Evolutionary conservation across 1,284 basidiomycete species (phyloP).

Genomic region (Thecaphora frezii): DNA sequence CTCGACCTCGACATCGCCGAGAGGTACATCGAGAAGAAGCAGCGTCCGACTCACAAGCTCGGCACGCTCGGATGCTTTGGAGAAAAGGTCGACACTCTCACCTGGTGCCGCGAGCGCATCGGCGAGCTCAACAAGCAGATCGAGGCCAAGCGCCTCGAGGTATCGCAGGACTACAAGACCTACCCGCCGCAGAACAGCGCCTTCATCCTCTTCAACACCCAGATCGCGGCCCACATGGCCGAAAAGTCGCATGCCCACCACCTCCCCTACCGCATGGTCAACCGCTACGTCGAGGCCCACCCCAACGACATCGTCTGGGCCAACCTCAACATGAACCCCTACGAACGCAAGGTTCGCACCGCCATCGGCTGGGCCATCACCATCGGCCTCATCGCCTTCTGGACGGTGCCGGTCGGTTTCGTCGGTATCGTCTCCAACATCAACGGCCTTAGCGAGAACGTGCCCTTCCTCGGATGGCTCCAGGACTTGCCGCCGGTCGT

Average conservation of each 20-base stretch:
- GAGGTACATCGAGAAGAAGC: conserved; percentile 52
- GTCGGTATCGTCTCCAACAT: conserved; percentile 85
- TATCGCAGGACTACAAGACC: conserved; percentile 64
- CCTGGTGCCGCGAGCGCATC: conserved; percentile 74
- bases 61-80: conserved; percentile 67
- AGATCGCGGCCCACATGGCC: conserved; percentile 68
- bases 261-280: conserved; percentile 50
- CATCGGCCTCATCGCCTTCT: conserved; percentile 69
- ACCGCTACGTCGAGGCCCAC: conserved; percentile 45
- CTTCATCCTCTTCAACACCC: conserved; percentile 89
- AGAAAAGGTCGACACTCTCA: conserved; percentile 77
- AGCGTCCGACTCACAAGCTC: conserved; percentile 77
- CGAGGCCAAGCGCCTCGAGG: conserved; percentile 66
- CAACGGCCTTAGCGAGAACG: conserved; percentile 68
- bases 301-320: conserved; percentile 80
- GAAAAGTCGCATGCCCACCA: conserved; percentile 40
- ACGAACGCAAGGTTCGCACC: conserved; percentile 72
- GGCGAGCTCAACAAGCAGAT: conserved; percentile 64
- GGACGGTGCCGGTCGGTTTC: conserved; percentile 67
- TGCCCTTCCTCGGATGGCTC: conserved; percentile 79
- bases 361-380: conserved; percentile 64
- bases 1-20: conserved; percentile 44
- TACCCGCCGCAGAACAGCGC: conserved; percentile 65
- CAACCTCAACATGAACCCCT: conserved; percentile 83
- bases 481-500: conserved; percentile 66